These are phyloP conservation scores for Metschnikowia noctiluminum DNA, from an alignment of 805 yeast genomes.

Conservation along the genomic window DNA sequence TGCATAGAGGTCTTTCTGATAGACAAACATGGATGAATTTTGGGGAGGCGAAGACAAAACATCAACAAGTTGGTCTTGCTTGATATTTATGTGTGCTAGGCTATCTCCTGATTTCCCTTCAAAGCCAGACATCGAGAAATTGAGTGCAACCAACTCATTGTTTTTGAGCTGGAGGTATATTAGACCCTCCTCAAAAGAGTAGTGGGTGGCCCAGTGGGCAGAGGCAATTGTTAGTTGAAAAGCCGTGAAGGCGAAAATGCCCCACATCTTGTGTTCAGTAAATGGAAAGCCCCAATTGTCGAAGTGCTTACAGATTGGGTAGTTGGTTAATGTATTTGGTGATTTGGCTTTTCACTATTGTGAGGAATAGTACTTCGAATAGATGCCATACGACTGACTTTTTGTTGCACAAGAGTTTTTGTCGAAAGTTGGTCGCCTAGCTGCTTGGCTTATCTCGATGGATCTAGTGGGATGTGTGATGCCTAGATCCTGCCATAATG, in stretches of 20 bases:
- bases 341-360: too few species aligned
- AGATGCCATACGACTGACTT: too few species aligned
- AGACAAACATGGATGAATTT: conserved; percentile 30
- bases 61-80: conserved; percentile 21
- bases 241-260: background rate
- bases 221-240: conserved; percentile 2
- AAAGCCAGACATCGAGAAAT: conserved; percentile 35
- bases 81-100: conserved; percentile 16
- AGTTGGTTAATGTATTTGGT: too few species aligned
- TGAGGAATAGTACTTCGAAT: too few species aligned
- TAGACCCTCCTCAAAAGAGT: conserved; percentile 31
- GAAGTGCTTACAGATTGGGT: too few species aligned
- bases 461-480: background rate
- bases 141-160: conserved; percentile 34
- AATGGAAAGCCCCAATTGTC: too few species aligned
- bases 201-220: conserved; percentile 33
- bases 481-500: background rate
- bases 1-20: conserved; percentile 29
- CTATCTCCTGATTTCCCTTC: conserved; percentile 11
- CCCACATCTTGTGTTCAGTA: background rate
- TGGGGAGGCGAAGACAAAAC: conserved; percentile 30
- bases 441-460: background rate
- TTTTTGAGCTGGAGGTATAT: conserved; percentile 35
- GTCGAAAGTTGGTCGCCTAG: background rate
- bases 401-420: too few species aligned